Conservation (phyloP, 352 stramenopile species). For the Pythium utonaiense region DNA sequence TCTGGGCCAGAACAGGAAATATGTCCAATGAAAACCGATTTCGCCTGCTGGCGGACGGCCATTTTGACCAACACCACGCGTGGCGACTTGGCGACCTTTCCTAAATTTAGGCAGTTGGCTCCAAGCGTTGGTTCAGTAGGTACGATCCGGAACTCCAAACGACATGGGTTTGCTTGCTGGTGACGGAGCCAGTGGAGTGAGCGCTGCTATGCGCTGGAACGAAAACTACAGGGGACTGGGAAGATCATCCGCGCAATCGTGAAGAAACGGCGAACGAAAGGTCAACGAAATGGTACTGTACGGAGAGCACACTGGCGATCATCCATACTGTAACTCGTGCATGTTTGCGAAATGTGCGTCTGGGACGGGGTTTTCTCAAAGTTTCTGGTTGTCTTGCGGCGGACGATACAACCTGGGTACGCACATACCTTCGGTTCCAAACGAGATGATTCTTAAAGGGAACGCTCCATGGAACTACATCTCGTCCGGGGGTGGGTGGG, state of each 20-base stretch:
- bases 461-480: no score
- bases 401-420: background rate
- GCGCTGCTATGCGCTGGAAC: no score
- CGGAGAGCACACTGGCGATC: background rate
- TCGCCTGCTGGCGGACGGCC: background rate
- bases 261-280: background rate
- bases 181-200: background rate
- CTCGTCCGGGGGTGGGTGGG: no score
- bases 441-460: background rate
- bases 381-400: background rate
- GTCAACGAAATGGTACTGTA: background rate
- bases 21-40: background rate
- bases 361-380: background rate
- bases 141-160: background rate
- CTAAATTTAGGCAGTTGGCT: constrained; percentile 4
- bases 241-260: background rate
- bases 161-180: no score
- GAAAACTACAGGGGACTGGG: no score
- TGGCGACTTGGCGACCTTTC: constrained; percentile 10
- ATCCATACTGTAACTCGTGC: no score
- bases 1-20: background rate
- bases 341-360: background rate
- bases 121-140: background rate
- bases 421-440: background rate
- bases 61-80: constrained; percentile 8